Evolutionary conservation across 257 asterid species (phyloP), one percentile per base, ranked within the genome.

Genomic region (Nyctanthes arbortristis): DNA sequence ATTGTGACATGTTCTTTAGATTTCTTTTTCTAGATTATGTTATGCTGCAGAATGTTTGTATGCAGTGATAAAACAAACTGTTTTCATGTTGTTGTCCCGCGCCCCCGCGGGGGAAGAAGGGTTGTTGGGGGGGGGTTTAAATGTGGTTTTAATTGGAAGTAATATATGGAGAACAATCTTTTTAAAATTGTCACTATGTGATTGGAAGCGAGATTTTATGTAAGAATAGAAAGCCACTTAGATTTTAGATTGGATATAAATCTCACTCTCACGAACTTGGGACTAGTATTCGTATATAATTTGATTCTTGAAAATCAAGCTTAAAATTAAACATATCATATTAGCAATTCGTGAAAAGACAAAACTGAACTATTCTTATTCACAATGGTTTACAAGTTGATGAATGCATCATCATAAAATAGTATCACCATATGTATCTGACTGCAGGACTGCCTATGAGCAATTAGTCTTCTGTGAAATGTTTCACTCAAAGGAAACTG

Each of bases 401-500:
- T 37, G 68, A 55, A 40, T 36, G 58, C 25, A 7, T 58, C 61
- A 14, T 18, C 45, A 31, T 45, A 33, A 35, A 43, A 69, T 60
- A 65, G 61, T 49, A 35, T 72, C 67, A 61, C 45, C 39, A 4
- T 29, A 49, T 75, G 72, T 67, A 36, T 24, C 70, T 73, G 65
- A 71, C 31, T 20, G 66, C 92, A 93, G 98, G 83, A 77, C 79
- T 79, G 97, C 89, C 49, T 93, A 90, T 77, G 79, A 90, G 31
- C 85, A 93, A 74, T 77, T 85, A 73, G 73, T 78, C 75, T 93
- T 93, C 83, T 93, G 98, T 52, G 97, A 93, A 66, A 79, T 74
- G 71, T 93, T 93, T 83, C 98, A 93, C 76, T 82, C 86, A 6
- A 82, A 88, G 72, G 97, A 90, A 52, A 81, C 91, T 27, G 98